Evolutionary conservation across 2,329 filamentous ascomycete species (phyloP), one percentile per base, ranked within the genome.

Genomic region (Scleromitrula shiraiana): DNA sequence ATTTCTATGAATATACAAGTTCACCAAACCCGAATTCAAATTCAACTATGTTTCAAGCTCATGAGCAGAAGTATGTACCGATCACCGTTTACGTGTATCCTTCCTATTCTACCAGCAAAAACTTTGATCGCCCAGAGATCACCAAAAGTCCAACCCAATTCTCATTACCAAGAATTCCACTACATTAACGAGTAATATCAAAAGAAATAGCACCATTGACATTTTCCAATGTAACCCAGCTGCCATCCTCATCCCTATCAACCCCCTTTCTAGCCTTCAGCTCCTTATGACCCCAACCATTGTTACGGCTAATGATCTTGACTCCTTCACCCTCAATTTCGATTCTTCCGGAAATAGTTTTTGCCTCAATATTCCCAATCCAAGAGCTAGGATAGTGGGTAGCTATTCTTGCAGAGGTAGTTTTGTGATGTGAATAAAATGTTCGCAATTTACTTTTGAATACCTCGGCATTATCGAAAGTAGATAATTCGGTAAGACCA

Each of bases 301-400:
- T 57, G 17, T 44, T 54, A 3, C 56, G 50, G 17, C 46, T 53
- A 2, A 62, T 48, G 22, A 57, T 53, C 14, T 52, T 39, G 2
- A 62, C 19, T 0, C 54, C 59, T 12, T 56, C 39, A 2, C 60
- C 61, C 5, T 30, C 49, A 4, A 54, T 38, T 2, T 32, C 12
- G 20, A 63, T 58, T 40, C 46, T 53, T 20, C 59, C 60, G 1
- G 56, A 59, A 1, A 61, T 38, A 2, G 52, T 53, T 37, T 56
- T 58, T 2, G 50, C 56, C 35, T 56, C 41, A 2, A 63, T 41
- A 2, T 44, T 51, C 2, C 61, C 61, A 32, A 58, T 56, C 60
- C 60, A 63, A 2, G 40, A 39, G 2, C n/a, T 19, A 7, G 61
- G 57, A 39, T 62, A 62, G n/a, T 48, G n/a, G 1, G 59, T 39